A percentile compares a stretch with the other conserved stretches of the same genome.
These are phyloP conservation scores for Phaeotremella fagi DNA, from an alignment of 768 basidiomycete genomes.

Conservation along the genomic window DNA sequence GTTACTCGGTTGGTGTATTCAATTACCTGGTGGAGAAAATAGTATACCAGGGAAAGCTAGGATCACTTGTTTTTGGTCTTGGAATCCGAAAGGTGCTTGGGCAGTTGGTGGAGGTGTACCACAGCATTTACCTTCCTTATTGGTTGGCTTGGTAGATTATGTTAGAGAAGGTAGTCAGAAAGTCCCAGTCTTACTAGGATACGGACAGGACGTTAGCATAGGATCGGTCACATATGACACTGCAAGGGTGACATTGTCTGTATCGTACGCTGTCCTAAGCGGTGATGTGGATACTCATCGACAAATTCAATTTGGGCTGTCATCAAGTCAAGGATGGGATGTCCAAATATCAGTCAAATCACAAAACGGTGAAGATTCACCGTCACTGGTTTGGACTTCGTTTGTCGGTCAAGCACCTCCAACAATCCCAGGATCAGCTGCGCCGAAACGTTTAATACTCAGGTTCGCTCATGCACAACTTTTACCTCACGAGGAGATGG, in stretches of 20 bases:
- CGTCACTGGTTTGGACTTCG: slow-evolving; percentile 29
- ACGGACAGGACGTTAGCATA: slow-evolving; percentile 74
- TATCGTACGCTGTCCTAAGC: slow-evolving; percentile 82
- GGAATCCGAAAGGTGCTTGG: slow-evolving; percentile 84
- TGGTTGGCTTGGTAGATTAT: slow-evolving; percentile 73
- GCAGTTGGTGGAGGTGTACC: slow-evolving; percentile 65
- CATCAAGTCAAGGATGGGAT: slow-evolving; percentile 76
- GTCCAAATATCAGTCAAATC: slow-evolving; percentile 60
- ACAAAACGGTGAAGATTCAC: slow-evolving; percentile 37
- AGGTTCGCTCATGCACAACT: slow-evolving; percentile 68
- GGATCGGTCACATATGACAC: slow-evolving; percentile 74
- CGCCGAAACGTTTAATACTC: slow-evolving; percentile 55
- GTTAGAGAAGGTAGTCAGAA: slow-evolving; percentile 69
- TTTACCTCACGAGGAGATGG: slow-evolving; percentile 62
- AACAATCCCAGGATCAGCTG: slow-evolving; percentile 50
- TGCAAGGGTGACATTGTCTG: slow-evolving; percentile 71
- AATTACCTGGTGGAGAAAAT: slow-evolving; percentile 51
- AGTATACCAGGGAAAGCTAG: slow-evolving; percentile 49
- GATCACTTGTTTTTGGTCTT: slow-evolving; percentile 91
- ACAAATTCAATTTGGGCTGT: slow-evolving; percentile 74
- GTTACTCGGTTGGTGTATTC: slow-evolving; percentile 95
- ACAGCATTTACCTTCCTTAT: slow-evolving; percentile 81
- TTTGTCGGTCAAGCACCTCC: slow-evolving; percentile 41
- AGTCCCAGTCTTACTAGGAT: slow-evolving; percentile 69
- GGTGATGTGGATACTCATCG: slow-evolving; percentile 54